Evolutionary conservation across 257 asterid genomes (phyloP), one percentile per base, ranked within the genome.

Genomic region (Mitragyna speciosa): DNA sequence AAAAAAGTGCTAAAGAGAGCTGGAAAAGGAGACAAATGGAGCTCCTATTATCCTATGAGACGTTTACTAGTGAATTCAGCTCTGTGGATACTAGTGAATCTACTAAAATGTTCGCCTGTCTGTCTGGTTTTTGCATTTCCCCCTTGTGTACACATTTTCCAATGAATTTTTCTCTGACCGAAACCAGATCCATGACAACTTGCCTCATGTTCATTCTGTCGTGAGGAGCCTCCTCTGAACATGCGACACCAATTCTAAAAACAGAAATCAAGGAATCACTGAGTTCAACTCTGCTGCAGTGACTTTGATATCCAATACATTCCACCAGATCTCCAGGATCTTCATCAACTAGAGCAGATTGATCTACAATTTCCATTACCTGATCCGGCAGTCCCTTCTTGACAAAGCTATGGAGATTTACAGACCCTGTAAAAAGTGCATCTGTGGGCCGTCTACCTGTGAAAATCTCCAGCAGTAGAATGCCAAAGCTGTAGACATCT

Each of bases 361-460:
- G 86, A 74, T 86, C 92, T 26, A 86, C 80, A 63, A 80, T 72
- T 1, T 79, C 75, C 73, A 83, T 79, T 6, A 68, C 83, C 26
- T 67, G 45, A 48, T 82, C 81, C 47, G 81, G 65, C 71, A 83
- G 76, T 54, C 56, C 49, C 12, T 28, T 76, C 12, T 69, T 73
- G 24, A 85, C 89, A 65, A 71, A 83, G 33, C 63, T 82, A 73
- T 75, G 87, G 81, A 88, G 85, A 83, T 76, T 83, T 49, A 26
- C 33, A 45, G 72, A 71, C 41, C 79, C 88, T 61, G 47, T 49
- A 19, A 82, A 77, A 43, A 48, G 45, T 73, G 82, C 87, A 70
- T 79, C 86, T 19, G 87, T 81, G 9, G 91, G 89, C 49, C 88
- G 83, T 79, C 85, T 75, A 28, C 84, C 83, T 24, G 88, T 86